Percentiles rank a stretch among this genome's conserved stretches.
These are phyloP conservation scores for Nicotiana undulata DNA, from an alignment of 257 asterid species.

Conservation along the genomic window DNA sequence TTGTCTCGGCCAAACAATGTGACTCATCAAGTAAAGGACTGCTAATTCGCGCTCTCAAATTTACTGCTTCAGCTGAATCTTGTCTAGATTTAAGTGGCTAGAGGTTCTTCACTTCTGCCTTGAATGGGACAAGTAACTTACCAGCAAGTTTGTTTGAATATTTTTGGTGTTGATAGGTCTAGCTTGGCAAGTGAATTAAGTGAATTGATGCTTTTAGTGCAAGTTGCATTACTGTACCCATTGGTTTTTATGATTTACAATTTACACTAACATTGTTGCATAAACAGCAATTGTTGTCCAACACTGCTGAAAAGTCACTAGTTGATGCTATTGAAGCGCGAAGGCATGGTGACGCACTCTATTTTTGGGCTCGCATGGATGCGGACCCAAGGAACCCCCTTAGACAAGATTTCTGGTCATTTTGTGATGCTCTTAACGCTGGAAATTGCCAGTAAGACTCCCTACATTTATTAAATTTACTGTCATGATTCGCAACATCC, in stretches of 20 bases:
- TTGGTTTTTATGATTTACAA: neutral
- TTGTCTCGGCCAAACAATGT: neutral
- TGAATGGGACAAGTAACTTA: neutral
- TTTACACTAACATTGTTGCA: neutral
- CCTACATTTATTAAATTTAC: neutral
- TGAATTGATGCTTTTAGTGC: neutral
- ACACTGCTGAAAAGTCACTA: slow-evolving; percentile 67
- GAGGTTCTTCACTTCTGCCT: slow-evolving; percentile 2
- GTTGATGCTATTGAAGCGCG: slow-evolving; percentile 56
- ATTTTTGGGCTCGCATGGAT: slow-evolving; percentile 85
- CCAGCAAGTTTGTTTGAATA: neutral
- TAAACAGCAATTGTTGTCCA: slow-evolving; percentile 67
- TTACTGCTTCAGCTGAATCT: slow-evolving; percentile 3
- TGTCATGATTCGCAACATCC: neutral
- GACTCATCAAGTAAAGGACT: neutral
- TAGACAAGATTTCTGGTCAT: slow-evolving; percentile 88
- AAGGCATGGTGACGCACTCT: slow-evolving; percentile 75
- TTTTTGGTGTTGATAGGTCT: neutral
- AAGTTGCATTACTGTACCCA: neutral
- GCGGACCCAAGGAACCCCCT: slow-evolving; percentile 49
- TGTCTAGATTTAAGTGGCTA: neutral
- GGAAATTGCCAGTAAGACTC: slow-evolving; percentile 88
- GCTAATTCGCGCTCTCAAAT: neutral
- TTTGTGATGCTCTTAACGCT: slow-evolving; percentile 85
- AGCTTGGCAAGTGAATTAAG: neutral